Evolutionary conservation across 2,329 filamentous ascomycete species (phyloP), one percentile per base, ranked within the genome.

Genomic region (Falciphora oryzae): DNA sequence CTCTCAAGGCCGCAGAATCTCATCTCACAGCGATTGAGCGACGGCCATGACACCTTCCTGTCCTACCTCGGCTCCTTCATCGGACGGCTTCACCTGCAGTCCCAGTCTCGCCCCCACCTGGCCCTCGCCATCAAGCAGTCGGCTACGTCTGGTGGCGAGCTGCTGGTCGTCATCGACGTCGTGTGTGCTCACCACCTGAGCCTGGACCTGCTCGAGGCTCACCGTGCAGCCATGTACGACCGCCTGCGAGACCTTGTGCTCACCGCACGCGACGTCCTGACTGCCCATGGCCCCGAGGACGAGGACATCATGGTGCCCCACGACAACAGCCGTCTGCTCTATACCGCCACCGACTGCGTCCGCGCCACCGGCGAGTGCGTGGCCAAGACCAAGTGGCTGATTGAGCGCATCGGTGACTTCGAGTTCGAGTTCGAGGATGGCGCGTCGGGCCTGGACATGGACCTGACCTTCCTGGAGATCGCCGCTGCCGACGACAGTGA

Each of bases 41-140:
- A 85, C 62, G 90, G 88, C 62, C 93, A 97, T 77, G 93, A 98
- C 77, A 86, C 86, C 10, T 97, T 98, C 72, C 80, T 99, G 63
- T 95, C 93, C 8, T 90, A 93, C 72, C 85, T 99, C 63, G 94
- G 92, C 62, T 96, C 92, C 5, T 97, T 98, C 74, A 94, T 98
- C 73, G 95, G 95, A 22, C 83, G 87, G 53, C 83, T 97, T 65
- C 92, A 97, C 75, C 82, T 97, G 66, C 93, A 97, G 74, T 95
- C 93, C n/a, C 89, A 95, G 67, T 95, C 93, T 10, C 89, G 92
- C 11, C 86, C 90, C 1, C 93, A 97, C 74, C 83, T 98, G 61
- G 87, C 93, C 38, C 79, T 88, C 14, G 93, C 91, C 22, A 94
- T 96, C 61, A 89, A 91, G 73, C 89, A 94, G 73, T 92, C 93